Conservation (phyloP, 768 basidiomycete genomes). For the Boletus pseudo-olivaceus region DNA sequence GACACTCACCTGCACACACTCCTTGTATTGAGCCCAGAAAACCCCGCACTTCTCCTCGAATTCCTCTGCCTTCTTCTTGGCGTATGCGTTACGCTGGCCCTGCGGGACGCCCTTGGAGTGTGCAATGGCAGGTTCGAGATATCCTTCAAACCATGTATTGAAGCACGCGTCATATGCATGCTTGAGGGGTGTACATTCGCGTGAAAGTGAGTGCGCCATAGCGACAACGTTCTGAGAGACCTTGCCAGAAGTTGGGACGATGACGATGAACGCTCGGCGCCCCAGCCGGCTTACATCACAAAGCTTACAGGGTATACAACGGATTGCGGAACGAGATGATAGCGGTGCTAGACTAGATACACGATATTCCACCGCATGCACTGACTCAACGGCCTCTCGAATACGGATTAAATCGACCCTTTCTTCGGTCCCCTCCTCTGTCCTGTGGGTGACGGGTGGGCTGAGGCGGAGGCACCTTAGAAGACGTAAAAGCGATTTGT, state of each 20-base stretch:
- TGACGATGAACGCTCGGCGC: neutral
- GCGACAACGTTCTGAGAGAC: neutral
- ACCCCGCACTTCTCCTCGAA: slow-evolving; percentile 84
- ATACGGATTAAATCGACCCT: slow-evolving; percentile 30
- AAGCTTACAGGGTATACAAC: neutral
- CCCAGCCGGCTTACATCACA: slow-evolving; percentile 19
- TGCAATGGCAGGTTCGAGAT: slow-evolving; percentile 75
- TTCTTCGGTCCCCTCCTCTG: slow-evolving; percentile 17
- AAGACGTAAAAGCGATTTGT: slow-evolving; percentile 59
- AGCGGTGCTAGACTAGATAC: slow-evolving; percentile 16
- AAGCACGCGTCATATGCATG: slow-evolving; percentile 91
- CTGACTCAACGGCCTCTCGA: slow-evolving; percentile 20
- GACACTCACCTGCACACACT: slow-evolving; percentile 73
- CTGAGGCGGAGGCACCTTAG: slow-evolving; percentile 16
- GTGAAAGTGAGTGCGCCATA: slow-evolving; percentile 80
- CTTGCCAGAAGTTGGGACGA: neutral
- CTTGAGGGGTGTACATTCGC: slow-evolving; percentile 88
- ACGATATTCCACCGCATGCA: neutral
- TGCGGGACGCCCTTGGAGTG: slow-evolving; percentile 37
- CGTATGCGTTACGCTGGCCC: slow-evolving; percentile 54
- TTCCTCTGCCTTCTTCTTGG: slow-evolving; percentile 79
- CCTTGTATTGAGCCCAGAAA: slow-evolving; percentile 76
- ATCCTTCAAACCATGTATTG: slow-evolving; percentile 97
- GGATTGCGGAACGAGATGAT: neutral
- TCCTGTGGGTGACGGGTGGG: slow-evolving; percentile 14